Percentiles rank a stretch among this genome's conserved stretches.
Evolutionary conservation across 2,329 filamentous ascomycete species (phyloP).

Genomic region (Hypoxylon sp.): DNA sequence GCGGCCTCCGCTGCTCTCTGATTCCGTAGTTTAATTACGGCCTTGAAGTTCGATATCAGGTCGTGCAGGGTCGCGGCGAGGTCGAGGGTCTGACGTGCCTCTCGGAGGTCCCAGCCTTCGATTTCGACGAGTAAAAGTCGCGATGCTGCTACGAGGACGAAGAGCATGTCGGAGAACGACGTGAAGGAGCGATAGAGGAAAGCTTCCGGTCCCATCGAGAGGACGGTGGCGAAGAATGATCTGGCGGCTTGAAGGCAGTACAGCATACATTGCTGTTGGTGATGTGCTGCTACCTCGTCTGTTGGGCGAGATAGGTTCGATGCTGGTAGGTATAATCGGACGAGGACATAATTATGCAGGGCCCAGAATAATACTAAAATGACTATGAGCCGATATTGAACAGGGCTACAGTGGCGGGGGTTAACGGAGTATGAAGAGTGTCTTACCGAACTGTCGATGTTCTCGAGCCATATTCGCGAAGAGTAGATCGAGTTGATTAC

Average conservation of each 20-base stretch:
- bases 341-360: constrained; percentile 56
- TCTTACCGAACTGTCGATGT: constrained; percentile 50
- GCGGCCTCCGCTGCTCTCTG: constrained; percentile 45
- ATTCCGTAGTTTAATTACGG: constrained; percentile 32
- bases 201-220: constrained; percentile 51
- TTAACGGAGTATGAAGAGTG: not conserved
- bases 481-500: constrained; percentile 54
- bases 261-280: constrained; percentile 53
- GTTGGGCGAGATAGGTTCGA: constrained; percentile 52
- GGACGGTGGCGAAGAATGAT: constrained; percentile 54
- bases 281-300: constrained; percentile 31
- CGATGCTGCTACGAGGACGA: constrained; percentile 50
- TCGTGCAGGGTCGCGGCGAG: constrained; percentile 44
- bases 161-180: constrained; percentile 48
- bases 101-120: constrained; percentile 49
- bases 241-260: constrained; percentile 56
- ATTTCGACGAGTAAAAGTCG: constrained; percentile 51
- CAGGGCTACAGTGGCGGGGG: not conserved
- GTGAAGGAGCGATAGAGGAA: constrained; percentile 49
- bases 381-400: constrained; percentile 27
- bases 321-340: constrained; percentile 59
- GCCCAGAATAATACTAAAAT: constrained; percentile 51
- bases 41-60: constrained; percentile 31
- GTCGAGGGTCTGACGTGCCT: constrained; percentile 48
- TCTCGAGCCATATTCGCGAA: constrained; percentile 52